Percentiles rank a stretch among this genome's conserved stretches.
These are phyloP conservation scores for Gaertneriomyces semiglobifer DNA, from an alignment of 192 early-diverging fungal genomes.

Conservation along the genomic window DNA sequence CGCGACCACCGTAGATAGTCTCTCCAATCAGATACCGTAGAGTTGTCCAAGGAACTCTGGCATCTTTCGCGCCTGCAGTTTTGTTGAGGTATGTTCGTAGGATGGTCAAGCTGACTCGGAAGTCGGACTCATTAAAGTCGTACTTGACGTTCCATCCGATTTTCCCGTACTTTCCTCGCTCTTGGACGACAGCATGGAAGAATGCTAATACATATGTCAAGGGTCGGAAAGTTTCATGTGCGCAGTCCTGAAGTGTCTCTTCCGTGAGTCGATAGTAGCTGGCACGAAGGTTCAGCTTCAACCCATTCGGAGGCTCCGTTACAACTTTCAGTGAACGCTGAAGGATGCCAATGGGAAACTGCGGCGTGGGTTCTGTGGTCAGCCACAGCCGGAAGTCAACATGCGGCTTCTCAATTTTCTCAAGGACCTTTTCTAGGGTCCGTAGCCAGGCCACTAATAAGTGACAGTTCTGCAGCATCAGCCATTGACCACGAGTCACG, in stretches of 20 bases:
- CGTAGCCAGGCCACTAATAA: constrained; percentile 55
- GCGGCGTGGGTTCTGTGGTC: constrained; percentile 56
- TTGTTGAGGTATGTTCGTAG: constrained; percentile 60
- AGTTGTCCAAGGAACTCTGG: constrained; percentile 64
- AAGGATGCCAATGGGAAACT: constrained; percentile 61
- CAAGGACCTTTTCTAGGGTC: constrained; percentile 55
- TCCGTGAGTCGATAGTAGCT: constrained; percentile 59
- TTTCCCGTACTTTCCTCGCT: constrained; percentile 63
- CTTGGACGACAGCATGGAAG: constrained; percentile 63
- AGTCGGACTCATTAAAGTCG: constrained; percentile 65
- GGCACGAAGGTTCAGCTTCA: constrained; percentile 57
- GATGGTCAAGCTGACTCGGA: constrained; percentile 54
- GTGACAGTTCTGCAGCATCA: constrained; percentile 65
- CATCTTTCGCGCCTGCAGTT: constrained; percentile 44
- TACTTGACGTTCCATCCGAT: constrained; percentile 64
- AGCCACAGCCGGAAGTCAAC: constrained; percentile 60
- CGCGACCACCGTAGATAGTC: constrained; percentile 63
- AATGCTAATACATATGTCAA: constrained; percentile 58
- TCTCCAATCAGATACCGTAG: constrained; percentile 60
- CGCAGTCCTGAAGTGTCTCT: constrained; percentile 52
- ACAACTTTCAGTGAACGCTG: constrained; percentile 63
- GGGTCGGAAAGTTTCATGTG: constrained; percentile 52
- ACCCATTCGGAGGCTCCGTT: constrained; percentile 60
- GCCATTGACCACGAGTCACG: constrained; percentile 58
- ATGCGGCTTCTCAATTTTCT: constrained; percentile 64